phyloP scores from a whole-genome alignment of 768 basidiomycete species.

The Trametes cubensis region DNA sequence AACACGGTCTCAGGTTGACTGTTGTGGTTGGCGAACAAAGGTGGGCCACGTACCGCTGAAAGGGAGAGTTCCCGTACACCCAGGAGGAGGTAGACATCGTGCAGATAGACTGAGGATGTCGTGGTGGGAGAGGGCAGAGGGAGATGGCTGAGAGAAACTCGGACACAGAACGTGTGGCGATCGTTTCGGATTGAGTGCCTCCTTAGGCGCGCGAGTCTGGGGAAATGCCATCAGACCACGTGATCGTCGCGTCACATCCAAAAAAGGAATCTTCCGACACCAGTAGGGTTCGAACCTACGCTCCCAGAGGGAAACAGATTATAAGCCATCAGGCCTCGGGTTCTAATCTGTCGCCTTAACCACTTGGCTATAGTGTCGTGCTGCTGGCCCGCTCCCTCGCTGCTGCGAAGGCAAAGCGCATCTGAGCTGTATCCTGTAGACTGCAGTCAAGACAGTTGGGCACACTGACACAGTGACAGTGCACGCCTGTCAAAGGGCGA shows the following conservation, averaged over 20 bases:
- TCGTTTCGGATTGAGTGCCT: not conserved
- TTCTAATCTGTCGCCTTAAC: conserved; percentile 14
- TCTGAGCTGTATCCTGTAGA: too few species aligned
- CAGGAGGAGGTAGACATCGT: not conserved
- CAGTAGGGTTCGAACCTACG: conserved; percentile 13
- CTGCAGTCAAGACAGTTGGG: too few species aligned
- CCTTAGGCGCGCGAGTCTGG: conserved; percentile 7
- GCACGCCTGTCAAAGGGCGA: too few species aligned
- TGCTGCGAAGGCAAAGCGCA: too few species aligned
- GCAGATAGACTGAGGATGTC: not conserved
- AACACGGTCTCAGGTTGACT: conserved; percentile 5
- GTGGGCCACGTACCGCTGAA: conserved; percentile 2
- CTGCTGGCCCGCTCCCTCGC: too few species aligned
- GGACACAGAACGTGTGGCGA: conserved; percentile 12
- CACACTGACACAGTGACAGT: too few species aligned
- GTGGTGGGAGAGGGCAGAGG: conserved; percentile 6
- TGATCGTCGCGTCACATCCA: conserved; percentile 14
- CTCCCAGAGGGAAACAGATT: conserved; percentile 14
- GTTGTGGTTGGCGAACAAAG: not conserved
- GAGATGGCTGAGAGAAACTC: conserved; percentile 11
- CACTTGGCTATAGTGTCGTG: conserved; percentile 14
- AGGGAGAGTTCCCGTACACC: not conserved
- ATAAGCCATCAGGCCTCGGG: too few species aligned
- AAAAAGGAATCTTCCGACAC: conserved; percentile 12
- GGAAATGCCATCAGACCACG: conserved; percentile 7